These are phyloP conservation scores for Baudoinia panamericana DNA, from an alignment of 495 filamentous ascomycete species.

Conservation along the genomic window DNA sequence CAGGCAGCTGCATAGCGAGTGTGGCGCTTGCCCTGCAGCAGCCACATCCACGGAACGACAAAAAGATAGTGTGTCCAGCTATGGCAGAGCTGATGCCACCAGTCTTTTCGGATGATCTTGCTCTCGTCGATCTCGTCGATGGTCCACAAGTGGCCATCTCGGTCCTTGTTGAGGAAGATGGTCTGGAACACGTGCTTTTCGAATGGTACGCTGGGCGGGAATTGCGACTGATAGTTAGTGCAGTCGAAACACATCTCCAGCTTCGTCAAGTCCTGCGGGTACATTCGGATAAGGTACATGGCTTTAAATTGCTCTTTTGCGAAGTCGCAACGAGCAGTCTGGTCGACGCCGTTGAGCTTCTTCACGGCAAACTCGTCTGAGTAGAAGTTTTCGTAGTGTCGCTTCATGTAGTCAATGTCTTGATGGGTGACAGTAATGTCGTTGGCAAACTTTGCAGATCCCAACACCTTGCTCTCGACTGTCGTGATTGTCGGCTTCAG, in stretches of 20 bases:
- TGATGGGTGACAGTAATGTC: slow-evolving; percentile 76
- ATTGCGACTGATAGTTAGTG: slow-evolving; percentile 74
- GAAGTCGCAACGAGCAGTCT: slow-evolving; percentile 38
- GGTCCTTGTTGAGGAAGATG: slow-evolving; percentile 61
- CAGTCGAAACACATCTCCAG: slow-evolving; percentile 85
- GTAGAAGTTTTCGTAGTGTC: slow-evolving; percentile 62
- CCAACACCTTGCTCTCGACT: slow-evolving; percentile 54
- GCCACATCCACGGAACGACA: slow-evolving; percentile 69
- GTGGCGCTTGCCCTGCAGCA: slow-evolving; percentile 55
- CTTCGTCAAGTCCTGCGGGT: slow-evolving; percentile 47
- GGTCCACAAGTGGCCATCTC: slow-evolving; percentile 53
- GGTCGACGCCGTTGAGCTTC: slow-evolving; percentile 36
- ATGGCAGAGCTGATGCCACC: slow-evolving; percentile 83
- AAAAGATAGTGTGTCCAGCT: slow-evolving; percentile 66
- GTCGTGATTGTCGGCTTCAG: slow-evolving; percentile 49
- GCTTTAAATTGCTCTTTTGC: slow-evolving; percentile 48
- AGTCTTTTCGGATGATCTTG: slow-evolving; percentile 60
- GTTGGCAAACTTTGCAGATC: slow-evolving; percentile 64
- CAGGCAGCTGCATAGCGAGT: slow-evolving; percentile 61
- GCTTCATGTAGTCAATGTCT: slow-evolving; percentile 60
- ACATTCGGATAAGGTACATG: slow-evolving; percentile 73
- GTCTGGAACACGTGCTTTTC: slow-evolving; percentile 68
- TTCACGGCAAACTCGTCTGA: slow-evolving; percentile 32
- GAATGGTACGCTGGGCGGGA: slow-evolving; percentile 41
- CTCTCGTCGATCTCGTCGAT: slow-evolving; percentile 52